These are phyloP conservation scores for Magnusiomyces magnusii DNA, from an alignment of 1,139 yeast species.

Conservation along the genomic window DNA sequence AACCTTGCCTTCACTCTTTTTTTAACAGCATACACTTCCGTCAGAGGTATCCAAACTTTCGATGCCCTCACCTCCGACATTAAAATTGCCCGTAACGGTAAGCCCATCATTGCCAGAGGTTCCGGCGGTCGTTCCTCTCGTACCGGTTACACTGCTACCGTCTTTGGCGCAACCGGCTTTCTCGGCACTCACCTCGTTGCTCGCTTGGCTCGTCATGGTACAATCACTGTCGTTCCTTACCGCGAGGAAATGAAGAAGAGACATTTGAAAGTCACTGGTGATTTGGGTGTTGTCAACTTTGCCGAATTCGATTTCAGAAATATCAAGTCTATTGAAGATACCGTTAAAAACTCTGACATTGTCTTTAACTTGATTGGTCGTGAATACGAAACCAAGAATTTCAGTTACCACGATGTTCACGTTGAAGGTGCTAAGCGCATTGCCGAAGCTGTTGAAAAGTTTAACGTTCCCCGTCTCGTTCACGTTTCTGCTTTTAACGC, in stretches of 20 bases:
- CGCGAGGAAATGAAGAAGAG: conserved; percentile 76
- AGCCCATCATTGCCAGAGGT: conserved; percentile 62
- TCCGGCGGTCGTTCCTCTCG: conserved; percentile 76
- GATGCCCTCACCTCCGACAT: conserved; percentile 47
- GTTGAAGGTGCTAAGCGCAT: conserved; percentile 73
- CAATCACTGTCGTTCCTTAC: conserved; percentile 66
- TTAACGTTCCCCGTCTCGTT: conserved; percentile 65
- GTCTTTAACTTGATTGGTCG: conserved; percentile 78
- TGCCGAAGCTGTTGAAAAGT: conserved; percentile 64
- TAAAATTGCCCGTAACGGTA: conserved; percentile 69
- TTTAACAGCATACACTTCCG: conserved; percentile 9
- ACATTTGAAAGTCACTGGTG: conserved; percentile 77
- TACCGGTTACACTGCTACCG: conserved; percentile 88
- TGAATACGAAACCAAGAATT: conserved; percentile 71
- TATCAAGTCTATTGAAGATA: conserved; percentile 64
- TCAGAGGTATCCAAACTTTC: conserved; percentile 32
- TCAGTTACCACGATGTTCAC: conserved; percentile 74
- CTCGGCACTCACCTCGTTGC: conserved; percentile 67
- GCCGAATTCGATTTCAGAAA: conserved; percentile 81
- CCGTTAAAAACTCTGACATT: conserved; percentile 75
- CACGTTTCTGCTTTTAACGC: conserved; percentile 83
- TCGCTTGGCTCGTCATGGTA: conserved; percentile 76
- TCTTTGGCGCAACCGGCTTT: conserved; percentile 77
- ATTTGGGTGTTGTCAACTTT: conserved; percentile 79
- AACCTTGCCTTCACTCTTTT: background rate